Percentiles rank a stretch among this genome's conserved stretches.
phyloP scores from a whole-genome alignment of 768 basidiomycete genomes.

The Mycena capillaripes region DNA sequence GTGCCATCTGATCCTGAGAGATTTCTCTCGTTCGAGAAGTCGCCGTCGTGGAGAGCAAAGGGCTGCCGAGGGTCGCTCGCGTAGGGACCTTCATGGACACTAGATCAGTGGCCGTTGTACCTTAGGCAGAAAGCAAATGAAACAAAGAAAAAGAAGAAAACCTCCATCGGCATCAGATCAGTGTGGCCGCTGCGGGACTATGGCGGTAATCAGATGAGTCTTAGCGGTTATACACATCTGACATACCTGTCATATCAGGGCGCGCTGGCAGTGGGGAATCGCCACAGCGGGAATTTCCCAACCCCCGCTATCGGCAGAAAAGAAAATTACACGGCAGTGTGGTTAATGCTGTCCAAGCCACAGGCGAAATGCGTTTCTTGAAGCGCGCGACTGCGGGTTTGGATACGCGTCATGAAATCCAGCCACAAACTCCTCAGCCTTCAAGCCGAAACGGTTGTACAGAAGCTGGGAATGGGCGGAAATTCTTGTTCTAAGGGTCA shows the following conservation, averaged over 20 bases:
- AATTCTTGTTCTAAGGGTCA: background rate
- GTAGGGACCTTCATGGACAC: background rate
- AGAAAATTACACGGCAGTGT: background rate
- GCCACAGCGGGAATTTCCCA: background rate
- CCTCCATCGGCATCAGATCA: constrained; percentile 4
- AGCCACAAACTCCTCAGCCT: constrained; percentile 86
- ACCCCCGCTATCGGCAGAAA: background rate
- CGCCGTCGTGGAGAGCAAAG: background rate
- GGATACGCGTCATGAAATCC: constrained; percentile 88
- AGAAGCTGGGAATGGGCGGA: constrained; percentile 62
- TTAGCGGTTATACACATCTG: background rate
- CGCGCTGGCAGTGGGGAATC: constrained; percentile 3
- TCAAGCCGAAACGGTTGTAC: constrained; percentile 91
- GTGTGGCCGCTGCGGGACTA: background rate
- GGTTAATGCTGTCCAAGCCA: constrained; percentile 69
- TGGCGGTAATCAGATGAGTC: constrained; percentile 30
- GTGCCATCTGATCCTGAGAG: background rate
- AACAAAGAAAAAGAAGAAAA: too few species aligned
- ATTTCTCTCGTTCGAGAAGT: background rate
- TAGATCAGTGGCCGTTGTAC: too few species aligned
- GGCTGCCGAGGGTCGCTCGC: background rate
- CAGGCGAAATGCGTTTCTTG: constrained; percentile 85
- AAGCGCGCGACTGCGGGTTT: constrained; percentile 75
- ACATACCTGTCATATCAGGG: constrained; percentile 6
- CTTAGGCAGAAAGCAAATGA: too few species aligned